Percentiles rank a stretch among this genome's conserved stretches.
Evolutionary conservation across 805 yeast species (phyloP).

Genomic region (Lipomyces oligophaga): DNA sequence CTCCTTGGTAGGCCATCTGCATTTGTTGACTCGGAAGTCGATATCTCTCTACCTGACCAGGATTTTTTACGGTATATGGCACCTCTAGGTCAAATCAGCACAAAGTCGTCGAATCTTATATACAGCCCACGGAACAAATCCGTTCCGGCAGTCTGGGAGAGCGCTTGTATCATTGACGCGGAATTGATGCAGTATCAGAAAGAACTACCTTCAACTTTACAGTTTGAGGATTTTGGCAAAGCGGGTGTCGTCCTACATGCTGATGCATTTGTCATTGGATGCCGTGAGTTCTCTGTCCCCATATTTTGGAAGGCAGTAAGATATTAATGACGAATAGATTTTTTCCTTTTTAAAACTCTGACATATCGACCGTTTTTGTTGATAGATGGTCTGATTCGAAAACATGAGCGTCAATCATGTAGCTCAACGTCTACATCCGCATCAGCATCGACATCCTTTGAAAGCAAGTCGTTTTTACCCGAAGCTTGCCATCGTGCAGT

Average conservation of each 20-base stretch:
- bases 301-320: not conserved
- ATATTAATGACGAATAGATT: constrained; percentile 5
- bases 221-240: constrained; percentile 25
- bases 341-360: constrained; percentile 22
- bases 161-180: constrained; percentile 16
- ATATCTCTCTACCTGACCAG: constrained; percentile 11
- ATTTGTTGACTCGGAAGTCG: constrained; percentile 12
- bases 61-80: constrained; percentile 26
- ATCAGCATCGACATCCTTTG: constrained; percentile 13
- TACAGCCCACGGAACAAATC: constrained; percentile 19
- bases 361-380: constrained; percentile 26
- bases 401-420: constrained; percentile 9
- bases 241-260: constrained; percentile 23
- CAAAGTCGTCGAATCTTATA: constrained; percentile 18
- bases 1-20: constrained; percentile 16
- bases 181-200: constrained; percentile 11
- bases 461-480: constrained; percentile 17
- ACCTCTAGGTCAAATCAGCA: constrained; percentile 17
- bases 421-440: constrained; percentile 8
- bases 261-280: constrained; percentile 25
- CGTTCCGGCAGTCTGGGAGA: constrained; percentile 20
- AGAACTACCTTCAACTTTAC: constrained; percentile 14
- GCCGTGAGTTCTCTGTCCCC: constrained; percentile 10
- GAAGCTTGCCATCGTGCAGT: constrained; percentile 28
- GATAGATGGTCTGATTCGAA: constrained; percentile 17